phyloP scores from a whole-genome alignment of 345 rosid species.

The Brassica incana region DNA sequence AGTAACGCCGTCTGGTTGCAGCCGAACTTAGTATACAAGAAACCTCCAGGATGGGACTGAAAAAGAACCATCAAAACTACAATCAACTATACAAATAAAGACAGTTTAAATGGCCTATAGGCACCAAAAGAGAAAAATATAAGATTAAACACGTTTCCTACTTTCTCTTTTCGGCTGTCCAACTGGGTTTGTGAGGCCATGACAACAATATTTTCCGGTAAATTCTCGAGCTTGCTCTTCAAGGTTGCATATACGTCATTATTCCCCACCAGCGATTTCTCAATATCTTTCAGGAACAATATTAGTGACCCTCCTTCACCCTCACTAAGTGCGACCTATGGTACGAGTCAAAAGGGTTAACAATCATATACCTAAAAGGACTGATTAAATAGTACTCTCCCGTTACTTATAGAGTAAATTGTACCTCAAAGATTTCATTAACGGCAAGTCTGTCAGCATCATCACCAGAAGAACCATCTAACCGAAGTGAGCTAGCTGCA shows the following conservation, averaged over 20 bases:
- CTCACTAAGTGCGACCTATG: constrained; percentile 68
- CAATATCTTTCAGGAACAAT: constrained; percentile 85
- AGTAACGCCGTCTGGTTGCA: constrained; percentile 89
- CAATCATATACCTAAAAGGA: not conserved
- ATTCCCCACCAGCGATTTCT: constrained; percentile 76
- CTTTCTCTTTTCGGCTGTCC: constrained; percentile 98
- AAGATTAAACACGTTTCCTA: constrained; percentile 26
- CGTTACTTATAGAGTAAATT: constrained; percentile 10
- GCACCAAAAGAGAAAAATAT: not conserved
- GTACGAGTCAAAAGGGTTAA: constrained; percentile 22
- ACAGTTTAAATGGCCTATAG: too few relatives aligned
- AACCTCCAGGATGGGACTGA: constrained; percentile 94
- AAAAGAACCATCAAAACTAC: constrained; percentile 15
- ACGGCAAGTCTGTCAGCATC: constrained; percentile 81
- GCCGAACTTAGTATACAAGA: constrained; percentile 89
- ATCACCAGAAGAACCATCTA: constrained; percentile 77
- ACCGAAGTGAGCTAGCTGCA: constrained; percentile 78
- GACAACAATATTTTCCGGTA: constrained; percentile 75
- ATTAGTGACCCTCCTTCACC: constrained; percentile 73
- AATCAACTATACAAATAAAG: constrained; percentile 9
- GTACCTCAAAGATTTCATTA: constrained; percentile 87
- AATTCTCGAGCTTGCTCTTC: constrained; percentile 73
- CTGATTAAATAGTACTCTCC: not conserved
- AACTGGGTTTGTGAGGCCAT: constrained; percentile 86
- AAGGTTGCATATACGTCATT: constrained; percentile 65